A percentile compares a stretch with the other conserved stretches of the same genome.
phyloP scores from a whole-genome alignment of 2,329 filamentous ascomycete species.

The Aureobasidium musti region DNA sequence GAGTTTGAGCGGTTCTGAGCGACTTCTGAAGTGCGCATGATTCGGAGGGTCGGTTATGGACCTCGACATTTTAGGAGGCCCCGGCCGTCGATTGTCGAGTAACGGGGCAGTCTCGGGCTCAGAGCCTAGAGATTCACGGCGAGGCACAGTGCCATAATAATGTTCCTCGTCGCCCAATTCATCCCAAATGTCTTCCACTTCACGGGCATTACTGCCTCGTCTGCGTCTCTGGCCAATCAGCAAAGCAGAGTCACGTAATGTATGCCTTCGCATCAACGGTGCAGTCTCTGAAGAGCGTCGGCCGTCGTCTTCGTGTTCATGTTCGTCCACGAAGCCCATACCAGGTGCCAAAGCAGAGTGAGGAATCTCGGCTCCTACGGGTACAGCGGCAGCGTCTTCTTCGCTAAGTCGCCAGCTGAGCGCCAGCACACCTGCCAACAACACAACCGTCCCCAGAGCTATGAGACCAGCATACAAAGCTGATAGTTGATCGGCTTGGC shows the following conservation, averaged over 20 bases:
- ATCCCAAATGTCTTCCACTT: constrained; percentile 81
- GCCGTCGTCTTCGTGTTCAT: constrained; percentile 36
- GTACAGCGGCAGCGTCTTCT: constrained; percentile 56
- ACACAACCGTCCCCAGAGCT: constrained; percentile 78
- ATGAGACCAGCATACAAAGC: constrained; percentile 77
- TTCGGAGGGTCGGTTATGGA: constrained; percentile 11
- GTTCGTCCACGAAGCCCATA: constrained; percentile 75
- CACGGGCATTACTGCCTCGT: constrained; percentile 52
- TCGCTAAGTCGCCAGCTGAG: constrained; percentile 92
- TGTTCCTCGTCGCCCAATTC: constrained; percentile 68
- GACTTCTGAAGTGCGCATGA: constrained; percentile 22
- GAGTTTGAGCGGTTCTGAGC: constrained; percentile 17
- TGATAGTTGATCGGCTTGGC: constrained; percentile 78
- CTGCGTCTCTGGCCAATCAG: constrained; percentile 25
- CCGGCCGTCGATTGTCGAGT: constrained; percentile 4
- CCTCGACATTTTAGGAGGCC: constrained; percentile 3
- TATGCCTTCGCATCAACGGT: constrained; percentile 27
- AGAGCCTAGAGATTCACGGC: neutral
- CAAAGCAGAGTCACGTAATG: constrained; percentile 21
- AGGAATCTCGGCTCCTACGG: constrained; percentile 53
- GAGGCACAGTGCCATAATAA: constrained; percentile 43
- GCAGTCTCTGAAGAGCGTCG: constrained; percentile 32
- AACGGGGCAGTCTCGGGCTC: neutral
- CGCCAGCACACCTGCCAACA: constrained; percentile 84
- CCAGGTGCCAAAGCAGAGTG: constrained; percentile 76